These are phyloP conservation scores for Orbilia quercus DNA, from an alignment of 2,329 filamentous ascomycete genomes.

Conservation along the genomic window DNA sequence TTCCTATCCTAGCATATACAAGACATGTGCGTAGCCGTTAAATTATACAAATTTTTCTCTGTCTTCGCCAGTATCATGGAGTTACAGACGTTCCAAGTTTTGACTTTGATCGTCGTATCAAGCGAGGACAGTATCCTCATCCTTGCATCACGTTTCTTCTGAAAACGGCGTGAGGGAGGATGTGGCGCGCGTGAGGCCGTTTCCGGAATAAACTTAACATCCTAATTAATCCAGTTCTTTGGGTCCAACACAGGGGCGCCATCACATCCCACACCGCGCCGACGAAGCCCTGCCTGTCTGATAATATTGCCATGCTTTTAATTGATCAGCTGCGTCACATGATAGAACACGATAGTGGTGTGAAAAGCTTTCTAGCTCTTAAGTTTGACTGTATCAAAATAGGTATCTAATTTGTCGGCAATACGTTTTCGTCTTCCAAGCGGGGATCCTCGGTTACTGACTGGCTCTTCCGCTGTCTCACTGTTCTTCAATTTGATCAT, in stretches of 20 bases:
- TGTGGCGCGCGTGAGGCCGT: not conserved
- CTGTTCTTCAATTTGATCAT: no score
- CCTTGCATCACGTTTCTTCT: conserved; percentile 29
- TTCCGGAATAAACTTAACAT: conserved; percentile 32
- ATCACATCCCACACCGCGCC: not conserved
- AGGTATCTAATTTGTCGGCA: not conserved
- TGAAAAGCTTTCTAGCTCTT: no score
- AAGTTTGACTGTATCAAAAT: no score
- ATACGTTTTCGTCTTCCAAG: not conserved
- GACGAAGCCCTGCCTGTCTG: no score
- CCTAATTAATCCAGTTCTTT: conserved; percentile 16
- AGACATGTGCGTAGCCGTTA: not conserved
- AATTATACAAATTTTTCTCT: not conserved
- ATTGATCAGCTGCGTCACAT: no score
- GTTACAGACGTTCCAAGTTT: no score
- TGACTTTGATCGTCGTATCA: not conserved
- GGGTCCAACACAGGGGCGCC: not conserved
- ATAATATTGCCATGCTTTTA: no score
- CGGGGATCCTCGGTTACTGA: not conserved
- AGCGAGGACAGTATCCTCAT: conserved; percentile 31
- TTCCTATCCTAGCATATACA: not conserved
- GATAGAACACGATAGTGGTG: no score
- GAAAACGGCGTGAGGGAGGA: conserved; percentile 18
- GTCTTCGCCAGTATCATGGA: not conserved
- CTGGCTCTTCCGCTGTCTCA: not conserved